These are phyloP conservation scores for Colletotrichum sublineola DNA, from an alignment of 2,329 filamentous ascomycete species.

Conservation along the genomic window DNA sequence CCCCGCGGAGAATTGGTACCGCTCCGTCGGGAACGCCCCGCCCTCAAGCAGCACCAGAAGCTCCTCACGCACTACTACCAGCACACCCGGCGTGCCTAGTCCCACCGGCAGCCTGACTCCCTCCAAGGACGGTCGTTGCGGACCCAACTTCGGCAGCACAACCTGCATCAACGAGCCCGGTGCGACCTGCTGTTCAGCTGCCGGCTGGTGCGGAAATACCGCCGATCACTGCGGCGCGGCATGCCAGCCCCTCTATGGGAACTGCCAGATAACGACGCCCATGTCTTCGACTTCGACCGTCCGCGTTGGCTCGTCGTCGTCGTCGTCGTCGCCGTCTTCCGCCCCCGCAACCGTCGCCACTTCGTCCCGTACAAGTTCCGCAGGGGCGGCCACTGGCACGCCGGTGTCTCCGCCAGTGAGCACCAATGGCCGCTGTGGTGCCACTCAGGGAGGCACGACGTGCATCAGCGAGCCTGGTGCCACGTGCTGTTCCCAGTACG, in stretches of 20 bases:
- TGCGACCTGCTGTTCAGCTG: constrained; percentile 48
- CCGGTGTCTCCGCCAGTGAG: constrained; percentile 17
- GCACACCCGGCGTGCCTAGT: constrained; percentile 19
- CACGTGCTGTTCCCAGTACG: constrained; percentile 44
- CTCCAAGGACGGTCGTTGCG: constrained; percentile 49
- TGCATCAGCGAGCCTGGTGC: constrained; percentile 43
- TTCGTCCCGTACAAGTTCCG: constrained; percentile 15
- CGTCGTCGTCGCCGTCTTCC: constrained; percentile 13
- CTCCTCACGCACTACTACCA: constrained; percentile 4
- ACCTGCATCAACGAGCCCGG: constrained; percentile 45
- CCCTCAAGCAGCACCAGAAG: constrained; percentile 17
- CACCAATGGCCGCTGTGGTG: constrained; percentile 47
- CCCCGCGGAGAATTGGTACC: constrained; percentile 67
- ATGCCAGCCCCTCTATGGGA: constrained; percentile 53
- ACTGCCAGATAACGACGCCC: constrained; percentile 25
- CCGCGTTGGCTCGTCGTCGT: neutral
- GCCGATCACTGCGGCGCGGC: constrained; percentile 55
- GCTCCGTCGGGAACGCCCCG: constrained; percentile 46
- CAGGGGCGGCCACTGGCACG: constrained; percentile 11
- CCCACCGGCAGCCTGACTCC: constrained; percentile 38
- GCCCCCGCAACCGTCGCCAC: neutral
- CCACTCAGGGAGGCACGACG: constrained; percentile 42
- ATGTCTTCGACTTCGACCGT: constrained; percentile 1
- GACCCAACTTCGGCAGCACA: constrained; percentile 43
- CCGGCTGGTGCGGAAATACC: constrained; percentile 55